Conservation (phyloP, 495 filamentous ascomycete genomes). For the Margaritispora aquatica region DNA sequence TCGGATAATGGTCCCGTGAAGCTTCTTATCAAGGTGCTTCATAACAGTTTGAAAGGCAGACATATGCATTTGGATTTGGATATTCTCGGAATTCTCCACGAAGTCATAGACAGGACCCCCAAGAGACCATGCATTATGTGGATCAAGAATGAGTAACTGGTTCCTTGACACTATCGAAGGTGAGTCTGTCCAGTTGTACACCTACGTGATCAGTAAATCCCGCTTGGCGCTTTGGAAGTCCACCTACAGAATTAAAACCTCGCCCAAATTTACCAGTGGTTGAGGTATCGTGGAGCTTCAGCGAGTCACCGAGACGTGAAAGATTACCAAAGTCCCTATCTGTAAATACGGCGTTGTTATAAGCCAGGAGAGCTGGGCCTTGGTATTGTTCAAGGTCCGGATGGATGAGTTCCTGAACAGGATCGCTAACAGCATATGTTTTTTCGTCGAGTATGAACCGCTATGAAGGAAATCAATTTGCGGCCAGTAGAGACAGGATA, state of each 20-base stretch:
- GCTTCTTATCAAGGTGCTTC: conserved; percentile 5
- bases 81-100: conserved; percentile 20
- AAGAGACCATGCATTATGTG: conserved; percentile 34
- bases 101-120: conserved; percentile 36
- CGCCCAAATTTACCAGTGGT: conserved; percentile 37
- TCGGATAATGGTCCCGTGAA: conserved; percentile 37
- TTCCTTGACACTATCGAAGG: conserved; percentile 34
- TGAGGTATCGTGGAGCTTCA: conserved; percentile 28
- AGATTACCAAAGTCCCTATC: conserved; percentile 32
- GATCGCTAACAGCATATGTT: conserved; percentile 21
- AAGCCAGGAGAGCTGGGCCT: conserved; percentile 35
- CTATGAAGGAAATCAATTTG: conserved; percentile 2
- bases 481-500: neutral
- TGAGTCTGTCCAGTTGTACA: conserved; percentile 40
- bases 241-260: conserved; percentile 34
- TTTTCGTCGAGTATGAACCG: conserved; percentile 29
- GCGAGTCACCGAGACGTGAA: conserved; percentile 30
- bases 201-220: conserved; percentile 20
- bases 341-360: conserved; percentile 33
- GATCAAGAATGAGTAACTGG: conserved; percentile 34
- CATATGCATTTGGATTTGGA: conserved; percentile 33
- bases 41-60: conserved; percentile 26
- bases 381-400: conserved; percentile 28
- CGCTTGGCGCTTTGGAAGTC: neutral
- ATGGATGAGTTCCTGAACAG: conserved; percentile 26